These are phyloP conservation scores for Amaranthus hypochondriacus DNA, from an alignment of 148 eudicot genomes.

Conservation along the genomic window DNA sequence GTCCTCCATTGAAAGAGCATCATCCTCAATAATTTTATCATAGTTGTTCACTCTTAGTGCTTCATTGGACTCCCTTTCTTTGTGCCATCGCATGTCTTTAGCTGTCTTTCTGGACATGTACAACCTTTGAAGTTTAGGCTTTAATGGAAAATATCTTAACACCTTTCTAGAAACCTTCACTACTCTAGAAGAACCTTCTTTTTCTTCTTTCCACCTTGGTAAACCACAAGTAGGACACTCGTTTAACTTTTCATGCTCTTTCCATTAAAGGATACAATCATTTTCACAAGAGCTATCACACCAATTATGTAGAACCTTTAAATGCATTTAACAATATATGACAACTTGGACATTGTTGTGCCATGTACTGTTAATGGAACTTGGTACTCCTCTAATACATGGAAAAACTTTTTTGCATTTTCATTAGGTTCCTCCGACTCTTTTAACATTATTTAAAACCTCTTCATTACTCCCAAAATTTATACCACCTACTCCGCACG, in stretches of 20 bases:
- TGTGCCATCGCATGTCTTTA: too few relatives aligned
- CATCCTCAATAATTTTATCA: too few relatives aligned
- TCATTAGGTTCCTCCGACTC: slow-evolving; percentile 3
- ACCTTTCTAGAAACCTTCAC: not conserved
- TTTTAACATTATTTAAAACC: not conserved
- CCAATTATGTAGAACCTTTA: too few relatives aligned
- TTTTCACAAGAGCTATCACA: not conserved
- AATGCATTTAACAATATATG: too few relatives aligned
- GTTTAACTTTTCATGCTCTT: too few relatives aligned
- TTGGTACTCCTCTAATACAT: slow-evolving; percentile 3
- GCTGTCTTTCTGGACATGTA: too few relatives aligned
- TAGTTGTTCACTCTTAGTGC: too few relatives aligned
- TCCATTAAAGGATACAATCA: slow-evolving; percentile 8
- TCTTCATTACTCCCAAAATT: not conserved
- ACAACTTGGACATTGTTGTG: not conserved
- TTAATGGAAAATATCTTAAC: too few relatives aligned
- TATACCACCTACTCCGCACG: slow-evolving; percentile 2
- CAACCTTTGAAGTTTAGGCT: too few relatives aligned
- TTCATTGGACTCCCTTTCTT: too few relatives aligned
- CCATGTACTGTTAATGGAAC: slow-evolving; percentile 1
- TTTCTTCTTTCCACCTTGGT: not conserved
- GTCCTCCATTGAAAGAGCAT: too few relatives aligned
- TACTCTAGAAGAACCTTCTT: slow-evolving; percentile 9
- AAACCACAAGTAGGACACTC: too few relatives aligned
- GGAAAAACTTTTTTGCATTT: not conserved